Conservation (phyloP, 2,329 filamentous ascomycete species). For the Sphaerulina musiva region DNA sequence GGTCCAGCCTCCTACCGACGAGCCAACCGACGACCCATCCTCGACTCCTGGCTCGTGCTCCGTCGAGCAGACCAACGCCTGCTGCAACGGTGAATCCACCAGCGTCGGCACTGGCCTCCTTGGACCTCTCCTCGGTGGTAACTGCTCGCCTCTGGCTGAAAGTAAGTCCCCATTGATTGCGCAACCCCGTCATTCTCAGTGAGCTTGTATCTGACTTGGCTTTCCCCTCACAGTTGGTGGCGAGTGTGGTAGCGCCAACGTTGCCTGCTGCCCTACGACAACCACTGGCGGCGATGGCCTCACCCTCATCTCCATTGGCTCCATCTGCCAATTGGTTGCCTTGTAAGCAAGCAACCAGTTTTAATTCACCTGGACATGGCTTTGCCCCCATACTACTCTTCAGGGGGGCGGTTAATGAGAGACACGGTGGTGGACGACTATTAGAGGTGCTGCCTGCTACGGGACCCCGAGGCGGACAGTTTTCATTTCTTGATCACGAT, state of each 20-base stretch:
- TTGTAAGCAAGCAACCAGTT: conserved; percentile 1
- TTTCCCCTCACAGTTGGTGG: not conserved
- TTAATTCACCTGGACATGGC: not conserved
- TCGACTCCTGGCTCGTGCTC: not conserved
- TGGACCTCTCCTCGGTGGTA: conserved; percentile 7
- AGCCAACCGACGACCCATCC: not conserved
- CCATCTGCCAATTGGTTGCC: conserved; percentile 8
- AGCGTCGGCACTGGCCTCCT: not conserved
- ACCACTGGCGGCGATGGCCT: not conserved
- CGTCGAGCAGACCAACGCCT: not conserved
- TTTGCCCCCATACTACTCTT: not conserved
- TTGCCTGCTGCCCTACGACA: conserved; percentile 11
- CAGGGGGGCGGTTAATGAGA: conserved; percentile 6
- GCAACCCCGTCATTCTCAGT: too few species aligned
- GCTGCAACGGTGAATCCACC: conserved; percentile 6
- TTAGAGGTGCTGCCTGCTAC: conserved; percentile 13
- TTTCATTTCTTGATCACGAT: conserved; percentile 15
- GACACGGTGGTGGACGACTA: conserved; percentile 5
- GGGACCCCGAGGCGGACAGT: conserved; percentile 16
- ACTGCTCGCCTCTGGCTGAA: conserved; percentile 1
- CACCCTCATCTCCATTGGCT: conserved; percentile 8
- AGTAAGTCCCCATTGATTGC: not conserved
- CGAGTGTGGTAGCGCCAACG: not conserved
- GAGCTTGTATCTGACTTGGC: too few species aligned
- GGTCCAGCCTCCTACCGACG: too few species aligned